These are phyloP conservation scores for Theileria parva DNA, from an alignment of 169 alveolate genomes.

Conservation along the genomic window DNA sequence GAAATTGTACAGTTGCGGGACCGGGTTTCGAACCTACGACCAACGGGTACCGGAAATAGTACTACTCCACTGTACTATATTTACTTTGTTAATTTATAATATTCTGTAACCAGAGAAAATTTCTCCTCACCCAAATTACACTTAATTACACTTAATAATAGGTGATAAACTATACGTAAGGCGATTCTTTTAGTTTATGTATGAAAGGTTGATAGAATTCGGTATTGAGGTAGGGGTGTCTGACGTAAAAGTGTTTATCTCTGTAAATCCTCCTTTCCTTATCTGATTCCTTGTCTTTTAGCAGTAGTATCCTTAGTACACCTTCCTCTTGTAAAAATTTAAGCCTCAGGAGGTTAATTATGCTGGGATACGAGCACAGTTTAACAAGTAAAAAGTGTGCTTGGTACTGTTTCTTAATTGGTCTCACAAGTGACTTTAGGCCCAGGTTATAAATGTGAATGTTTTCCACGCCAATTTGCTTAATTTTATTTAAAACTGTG, in stretches of 20 bases:
- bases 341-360: constrained; percentile 25
- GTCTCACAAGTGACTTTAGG: constrained; percentile 46
- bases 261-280: constrained; percentile 41
- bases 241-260: constrained; percentile 19
- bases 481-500: constrained; percentile 32
- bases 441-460: constrained; percentile 47
- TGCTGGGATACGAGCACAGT: constrained; percentile 44
- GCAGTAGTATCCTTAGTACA: constrained; percentile 46
- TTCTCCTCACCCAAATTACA: neutral
- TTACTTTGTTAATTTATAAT: too few relatives aligned
- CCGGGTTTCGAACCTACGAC: too few relatives aligned
- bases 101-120: neutral
- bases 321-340: constrained; percentile 33
- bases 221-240: constrained; percentile 49
- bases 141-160: too few relatives aligned
- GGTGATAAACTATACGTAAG: neutral
- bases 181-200: neutral
- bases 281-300: constrained; percentile 31
- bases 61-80: too few relatives aligned
- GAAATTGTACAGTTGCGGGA: too few relatives aligned
- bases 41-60: too few relatives aligned
- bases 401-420: constrained; percentile 43
- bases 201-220: constrained; percentile 19
- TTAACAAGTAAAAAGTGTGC: constrained; percentile 46
- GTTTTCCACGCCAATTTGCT: constrained; percentile 52